Evolutionary conservation across 495 filamentous ascomycete species (phyloP).

Genomic region (Xylaria grammica): DNA sequence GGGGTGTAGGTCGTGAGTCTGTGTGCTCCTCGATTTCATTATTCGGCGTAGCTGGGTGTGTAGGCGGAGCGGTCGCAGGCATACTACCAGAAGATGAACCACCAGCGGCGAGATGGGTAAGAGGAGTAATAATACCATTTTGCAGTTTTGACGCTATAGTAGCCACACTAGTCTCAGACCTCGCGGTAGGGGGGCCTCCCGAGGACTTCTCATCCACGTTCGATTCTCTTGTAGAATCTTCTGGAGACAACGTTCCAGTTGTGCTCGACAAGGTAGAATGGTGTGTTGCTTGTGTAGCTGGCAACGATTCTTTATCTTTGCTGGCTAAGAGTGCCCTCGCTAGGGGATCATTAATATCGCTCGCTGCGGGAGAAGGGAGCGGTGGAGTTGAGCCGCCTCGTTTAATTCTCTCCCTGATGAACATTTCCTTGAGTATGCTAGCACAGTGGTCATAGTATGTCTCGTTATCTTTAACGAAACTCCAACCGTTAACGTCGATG

Average conservation of each 20-base stretch:
- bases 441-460: slow-evolving; percentile 96
- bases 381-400: slow-evolving; percentile 49
- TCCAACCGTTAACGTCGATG: slow-evolving; percentile 99
- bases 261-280: slow-evolving; percentile 42
- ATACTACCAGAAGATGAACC: slow-evolving; percentile 41
- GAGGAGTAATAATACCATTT: slow-evolving; percentile 41
- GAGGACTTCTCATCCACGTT: slow-evolving; percentile 39
- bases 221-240: slow-evolving; percentile 33
- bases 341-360: slow-evolving; percentile 49
- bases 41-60: slow-evolving; percentile 48
- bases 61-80: slow-evolving; percentile 49
- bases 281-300: slow-evolving; percentile 29
- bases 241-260: slow-evolving; percentile 39
- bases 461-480: slow-evolving; percentile 99
- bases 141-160: slow-evolving; percentile 40
- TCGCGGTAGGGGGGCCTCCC: slow-evolving; percentile 33
- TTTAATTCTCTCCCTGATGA: slow-evolving; percentile 72
- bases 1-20: slow-evolving; percentile 49
- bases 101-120: slow-evolving; percentile 38
- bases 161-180: slow-evolving; percentile 38
- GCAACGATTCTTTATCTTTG: slow-evolving; percentile 44
- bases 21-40: slow-evolving; percentile 32
- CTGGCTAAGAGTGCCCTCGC: slow-evolving; percentile 34
- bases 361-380: slow-evolving; percentile 49
- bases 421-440: slow-evolving; percentile 82